These are phyloP conservation scores for Lanzia echinophila DNA, from an alignment of 2,329 filamentous ascomycete genomes.

Conservation along the genomic window DNA sequence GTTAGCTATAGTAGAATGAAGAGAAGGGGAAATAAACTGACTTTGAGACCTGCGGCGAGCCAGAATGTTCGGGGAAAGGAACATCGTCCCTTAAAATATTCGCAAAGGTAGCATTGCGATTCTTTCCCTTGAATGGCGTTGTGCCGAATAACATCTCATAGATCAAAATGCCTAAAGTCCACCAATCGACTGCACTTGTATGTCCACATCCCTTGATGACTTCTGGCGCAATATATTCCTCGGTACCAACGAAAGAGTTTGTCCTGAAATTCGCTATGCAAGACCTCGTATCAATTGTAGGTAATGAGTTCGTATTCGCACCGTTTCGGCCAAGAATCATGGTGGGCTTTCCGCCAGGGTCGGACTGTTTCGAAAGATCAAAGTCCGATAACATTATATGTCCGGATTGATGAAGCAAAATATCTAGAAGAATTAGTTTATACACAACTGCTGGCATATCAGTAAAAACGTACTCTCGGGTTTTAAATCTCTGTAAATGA, in stretches of 20 bases:
- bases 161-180: slow-evolving; percentile 93
- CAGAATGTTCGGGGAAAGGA: slow-evolving; percentile 84
- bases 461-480: slow-evolving; percentile 71
- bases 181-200: slow-evolving; percentile 98
- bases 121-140: slow-evolving; percentile 99
- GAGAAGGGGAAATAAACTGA: slow-evolving; percentile 42
- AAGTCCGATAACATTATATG: slow-evolving; percentile 99
- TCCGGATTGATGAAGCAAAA: slow-evolving; percentile 95
- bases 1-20: slow-evolving; percentile 28
- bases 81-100: slow-evolving; percentile 96
- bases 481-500: slow-evolving; percentile 97
- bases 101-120: slow-evolving; percentile 93
- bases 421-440: slow-evolving; percentile 57
- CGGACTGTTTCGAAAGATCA: slow-evolving; percentile 95
- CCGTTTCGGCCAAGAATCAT: slow-evolving; percentile 90
- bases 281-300: slow-evolving; percentile 97
- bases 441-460: slow-evolving; percentile 12
- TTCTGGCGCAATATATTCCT: slow-evolving; percentile 97
- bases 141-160: slow-evolving; percentile 99
- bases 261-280: slow-evolving; percentile 98
- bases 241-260: slow-evolving; percentile 96
- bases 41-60: slow-evolving; percentile 83
- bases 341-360: slow-evolving; percentile 87
- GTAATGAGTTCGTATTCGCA: slow-evolving; percentile 76
- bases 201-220: slow-evolving; percentile 98